Conservation (phyloP, 345 rosid genomes). For the Psidium friedrichsthalianum region DNA sequence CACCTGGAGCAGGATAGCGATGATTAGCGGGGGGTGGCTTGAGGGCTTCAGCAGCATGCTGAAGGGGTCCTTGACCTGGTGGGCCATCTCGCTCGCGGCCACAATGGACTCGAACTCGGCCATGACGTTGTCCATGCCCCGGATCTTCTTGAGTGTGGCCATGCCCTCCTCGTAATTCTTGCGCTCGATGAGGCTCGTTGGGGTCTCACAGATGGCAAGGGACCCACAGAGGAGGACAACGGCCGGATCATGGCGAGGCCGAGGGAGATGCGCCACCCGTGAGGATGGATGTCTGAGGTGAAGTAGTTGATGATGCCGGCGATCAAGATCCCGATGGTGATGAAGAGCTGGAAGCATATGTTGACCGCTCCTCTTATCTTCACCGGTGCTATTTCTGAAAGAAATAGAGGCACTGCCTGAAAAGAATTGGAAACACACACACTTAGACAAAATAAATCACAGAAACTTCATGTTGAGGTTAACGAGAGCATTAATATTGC, state of each 20-base stretch:
- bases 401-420: conserved; percentile 38
- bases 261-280: conserved; percentile 34
- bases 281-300: conserved; percentile 17
- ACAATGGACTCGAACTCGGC: conserved; percentile 19
- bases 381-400: conserved; percentile 42
- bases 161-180: conserved; percentile 30
- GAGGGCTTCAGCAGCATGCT: conserved; percentile 22
- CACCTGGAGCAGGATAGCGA: conserved; percentile 19
- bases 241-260: conserved; percentile 29
- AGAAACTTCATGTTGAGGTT: too few species aligned
- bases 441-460: too few species aligned
- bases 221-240: conserved; percentile 34
- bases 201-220: conserved; percentile 39
- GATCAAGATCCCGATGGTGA: conserved; percentile 52
- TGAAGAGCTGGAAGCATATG: conserved; percentile 54
- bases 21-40: conserved; percentile 26
- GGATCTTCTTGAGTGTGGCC: conserved; percentile 27
- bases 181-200: conserved; percentile 54
- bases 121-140: conserved; percentile 20
- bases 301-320: conserved; percentile 43
- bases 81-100: conserved; percentile 22
- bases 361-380: conserved; percentile 31
- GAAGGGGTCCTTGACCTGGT: conserved; percentile 31
- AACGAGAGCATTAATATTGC: too few species aligned
- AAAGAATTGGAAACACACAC: too few species aligned